These are phyloP conservation scores for Solanum etuberosum DNA, from an alignment of 257 asterid genomes.

Conservation along the genomic window DNA sequence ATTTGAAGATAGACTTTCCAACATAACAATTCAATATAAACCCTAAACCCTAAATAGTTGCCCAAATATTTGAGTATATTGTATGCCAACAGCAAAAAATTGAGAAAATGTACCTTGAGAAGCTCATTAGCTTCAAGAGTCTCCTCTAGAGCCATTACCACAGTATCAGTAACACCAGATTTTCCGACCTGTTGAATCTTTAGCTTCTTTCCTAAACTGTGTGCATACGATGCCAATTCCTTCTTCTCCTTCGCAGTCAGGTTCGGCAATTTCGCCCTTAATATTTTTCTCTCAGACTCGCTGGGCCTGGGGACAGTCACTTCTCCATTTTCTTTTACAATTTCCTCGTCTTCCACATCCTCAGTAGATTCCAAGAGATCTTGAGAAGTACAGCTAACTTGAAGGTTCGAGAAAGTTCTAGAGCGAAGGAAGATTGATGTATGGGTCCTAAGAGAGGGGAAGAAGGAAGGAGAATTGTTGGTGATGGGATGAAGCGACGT, in stretches of 20 bases:
- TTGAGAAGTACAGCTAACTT: not conserved
- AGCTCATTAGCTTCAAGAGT: constrained; percentile 94
- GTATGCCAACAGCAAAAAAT: not conserved
- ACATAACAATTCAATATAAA: not conserved
- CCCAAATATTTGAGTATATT: not conserved
- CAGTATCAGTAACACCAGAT: constrained; percentile 75
- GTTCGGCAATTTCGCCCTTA: constrained; percentile 23
- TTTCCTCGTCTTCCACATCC: constrained; percentile 13
- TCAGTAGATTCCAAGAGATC: constrained; percentile 8
- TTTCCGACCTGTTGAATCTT: constrained; percentile 90
- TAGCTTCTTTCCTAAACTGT: constrained; percentile 77
- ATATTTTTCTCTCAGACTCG: not conserved
- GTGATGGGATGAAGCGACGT: constrained; percentile 7
- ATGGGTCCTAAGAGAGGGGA: constrained; percentile 8
- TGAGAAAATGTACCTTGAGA: constrained; percentile 51
- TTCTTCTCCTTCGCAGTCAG: constrained; percentile 77
- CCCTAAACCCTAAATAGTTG: not conserved
- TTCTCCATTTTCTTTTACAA: constrained; percentile 9
- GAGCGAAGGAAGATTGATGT: not conserved
- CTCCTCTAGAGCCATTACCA: constrained; percentile 57
- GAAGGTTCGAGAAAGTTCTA: constrained; percentile 10
- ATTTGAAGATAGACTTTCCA: not conserved
- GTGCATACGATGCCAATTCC: constrained; percentile 73
- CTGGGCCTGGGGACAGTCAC: not conserved
- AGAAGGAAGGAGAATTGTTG: not conserved